Evolutionary conservation across 768 basidiomycete genomes (phyloP).

Genomic region (Lactarius sanguifluus): DNA sequence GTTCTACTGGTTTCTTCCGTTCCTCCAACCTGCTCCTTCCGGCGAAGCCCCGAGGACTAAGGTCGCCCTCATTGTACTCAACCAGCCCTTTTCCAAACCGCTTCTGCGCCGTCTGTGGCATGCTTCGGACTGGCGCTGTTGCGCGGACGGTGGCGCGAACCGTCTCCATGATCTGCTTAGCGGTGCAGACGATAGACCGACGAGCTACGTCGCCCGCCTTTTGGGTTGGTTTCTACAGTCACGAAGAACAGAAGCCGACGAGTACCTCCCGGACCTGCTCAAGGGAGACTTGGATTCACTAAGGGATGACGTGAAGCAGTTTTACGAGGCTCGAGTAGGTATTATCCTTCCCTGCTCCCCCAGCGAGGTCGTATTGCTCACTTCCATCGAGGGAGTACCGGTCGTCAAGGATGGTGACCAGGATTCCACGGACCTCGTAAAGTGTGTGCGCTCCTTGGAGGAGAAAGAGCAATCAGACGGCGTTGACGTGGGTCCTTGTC

Average conservation of each 20-base stretch:
- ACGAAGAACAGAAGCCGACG: slow-evolving; percentile 38
- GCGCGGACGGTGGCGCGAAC: slow-evolving; percentile 64
- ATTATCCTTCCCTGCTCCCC: neutral
- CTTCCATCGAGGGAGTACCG: slow-evolving; percentile 55
- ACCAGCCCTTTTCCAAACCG: slow-evolving; percentile 73
- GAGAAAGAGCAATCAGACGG: slow-evolving; percentile 51
- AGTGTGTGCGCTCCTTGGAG: slow-evolving; percentile 69
- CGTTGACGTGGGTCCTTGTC: slow-evolving; percentile 38
- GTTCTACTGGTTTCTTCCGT: slow-evolving; percentile 22
- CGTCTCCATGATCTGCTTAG: slow-evolving; percentile 56
- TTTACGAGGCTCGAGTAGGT: slow-evolving; percentile 61
- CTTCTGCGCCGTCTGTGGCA: slow-evolving; percentile 61
- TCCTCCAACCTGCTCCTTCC: slow-evolving; percentile 11
- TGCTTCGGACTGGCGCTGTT: slow-evolving; percentile 37
- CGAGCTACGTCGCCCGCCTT: slow-evolving; percentile 3
- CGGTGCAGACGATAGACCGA: neutral
- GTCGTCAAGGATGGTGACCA: slow-evolving; percentile 70
- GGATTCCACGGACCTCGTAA: slow-evolving; percentile 94
- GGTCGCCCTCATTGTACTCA: slow-evolving; percentile 78
- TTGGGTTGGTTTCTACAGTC: neutral
- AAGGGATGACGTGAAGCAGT: slow-evolving; percentile 66
- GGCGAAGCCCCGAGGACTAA: slow-evolving; percentile 4
- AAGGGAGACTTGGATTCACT: slow-evolving; percentile 95
- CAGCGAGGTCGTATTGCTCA: neutral
- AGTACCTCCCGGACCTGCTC: slow-evolving; percentile 77